phyloP scores from a whole-genome alignment of 2,329 filamentous ascomycete species.

The Alternaria gansuensis region DNA sequence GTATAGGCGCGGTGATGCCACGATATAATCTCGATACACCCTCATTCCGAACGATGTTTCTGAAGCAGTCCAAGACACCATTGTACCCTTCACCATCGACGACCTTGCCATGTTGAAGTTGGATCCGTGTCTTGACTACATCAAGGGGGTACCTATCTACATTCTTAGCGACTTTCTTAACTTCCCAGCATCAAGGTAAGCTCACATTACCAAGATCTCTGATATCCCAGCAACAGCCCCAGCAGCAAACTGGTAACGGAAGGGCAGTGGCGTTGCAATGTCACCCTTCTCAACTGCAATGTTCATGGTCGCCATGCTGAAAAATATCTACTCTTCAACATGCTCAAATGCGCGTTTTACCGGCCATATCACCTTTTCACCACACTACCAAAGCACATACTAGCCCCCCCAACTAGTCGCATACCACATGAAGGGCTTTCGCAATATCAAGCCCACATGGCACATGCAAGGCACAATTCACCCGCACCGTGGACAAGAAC shows the following conservation, averaged over 20 bases:
- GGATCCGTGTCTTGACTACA: constrained; percentile 46
- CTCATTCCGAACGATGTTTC: constrained; percentile 41
- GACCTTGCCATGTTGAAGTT: constrained; percentile 39
- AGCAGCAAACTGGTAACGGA: constrained; percentile 44
- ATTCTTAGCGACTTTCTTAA: constrained; percentile 29
- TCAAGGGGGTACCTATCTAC: constrained; percentile 47
- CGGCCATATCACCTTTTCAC: background rate
- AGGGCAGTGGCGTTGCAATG: constrained; percentile 30
- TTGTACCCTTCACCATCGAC: constrained; percentile 36
- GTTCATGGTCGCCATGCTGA: background rate
- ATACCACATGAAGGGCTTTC: background rate
- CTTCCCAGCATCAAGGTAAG: background rate
- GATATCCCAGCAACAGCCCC: constrained; percentile 28
- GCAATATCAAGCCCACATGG: constrained; percentile 13
- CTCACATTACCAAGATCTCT: constrained; percentile 42
- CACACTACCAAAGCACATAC: background rate
- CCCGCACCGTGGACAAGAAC: background rate
- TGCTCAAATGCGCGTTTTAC: background rate
- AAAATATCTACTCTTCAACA: background rate
- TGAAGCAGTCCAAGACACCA: constrained; percentile 43
- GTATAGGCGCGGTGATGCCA: constrained; percentile 44
- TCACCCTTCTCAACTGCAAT: background rate
- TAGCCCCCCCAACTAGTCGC: constrained; percentile 1
- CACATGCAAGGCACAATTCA: constrained; percentile 8
- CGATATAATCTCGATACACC: constrained; percentile 38